phyloP scores from a whole-genome alignment of 495 filamentous ascomycete species.

The Aspergillus biplanus region DNA sequence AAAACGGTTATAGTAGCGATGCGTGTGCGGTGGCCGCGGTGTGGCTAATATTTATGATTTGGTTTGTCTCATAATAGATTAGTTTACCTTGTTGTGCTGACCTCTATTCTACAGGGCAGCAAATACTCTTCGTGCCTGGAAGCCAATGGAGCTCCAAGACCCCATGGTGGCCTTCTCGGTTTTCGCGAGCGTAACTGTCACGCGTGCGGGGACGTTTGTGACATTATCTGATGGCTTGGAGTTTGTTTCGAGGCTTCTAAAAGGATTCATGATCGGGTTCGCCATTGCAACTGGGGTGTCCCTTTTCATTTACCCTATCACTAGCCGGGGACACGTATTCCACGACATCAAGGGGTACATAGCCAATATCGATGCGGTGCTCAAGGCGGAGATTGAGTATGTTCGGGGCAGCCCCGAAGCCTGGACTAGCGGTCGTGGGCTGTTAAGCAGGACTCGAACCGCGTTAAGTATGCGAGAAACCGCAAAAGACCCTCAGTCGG shows the following conservation, averaged over 20 bases:
- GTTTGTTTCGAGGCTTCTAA: constrained; percentile 59
- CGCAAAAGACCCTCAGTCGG: constrained; percentile 42
- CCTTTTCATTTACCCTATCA: constrained; percentile 66
- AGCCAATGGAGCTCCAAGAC: constrained; percentile 64
- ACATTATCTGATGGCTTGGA: constrained; percentile 51
- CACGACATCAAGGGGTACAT: constrained; percentile 60
- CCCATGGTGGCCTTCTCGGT: constrained; percentile 74
- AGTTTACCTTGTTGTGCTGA: neutral
- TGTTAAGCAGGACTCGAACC: constrained; percentile 31
- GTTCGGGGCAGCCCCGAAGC: constrained; percentile 42
- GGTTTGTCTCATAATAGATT: constrained; percentile 47
- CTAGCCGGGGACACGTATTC: constrained; percentile 59
- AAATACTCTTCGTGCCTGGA: constrained; percentile 58
- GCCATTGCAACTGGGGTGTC: constrained; percentile 65
- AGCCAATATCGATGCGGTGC: constrained; percentile 47
- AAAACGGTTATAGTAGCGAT: constrained; percentile 44
- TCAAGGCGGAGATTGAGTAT: constrained; percentile 63
- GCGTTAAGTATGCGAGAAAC: constrained; percentile 26
- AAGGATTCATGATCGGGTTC: constrained; percentile 68
- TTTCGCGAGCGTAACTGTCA: constrained; percentile 61
- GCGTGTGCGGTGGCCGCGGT: constrained; percentile 73
- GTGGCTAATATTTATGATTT: constrained; percentile 79
- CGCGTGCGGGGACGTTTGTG: constrained; percentile 49
- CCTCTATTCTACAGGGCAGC: constrained; percentile 29
- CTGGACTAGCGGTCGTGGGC: constrained; percentile 23